Conservation (phyloP, 345 rosid genomes). For the Camelina neglecta region DNA sequence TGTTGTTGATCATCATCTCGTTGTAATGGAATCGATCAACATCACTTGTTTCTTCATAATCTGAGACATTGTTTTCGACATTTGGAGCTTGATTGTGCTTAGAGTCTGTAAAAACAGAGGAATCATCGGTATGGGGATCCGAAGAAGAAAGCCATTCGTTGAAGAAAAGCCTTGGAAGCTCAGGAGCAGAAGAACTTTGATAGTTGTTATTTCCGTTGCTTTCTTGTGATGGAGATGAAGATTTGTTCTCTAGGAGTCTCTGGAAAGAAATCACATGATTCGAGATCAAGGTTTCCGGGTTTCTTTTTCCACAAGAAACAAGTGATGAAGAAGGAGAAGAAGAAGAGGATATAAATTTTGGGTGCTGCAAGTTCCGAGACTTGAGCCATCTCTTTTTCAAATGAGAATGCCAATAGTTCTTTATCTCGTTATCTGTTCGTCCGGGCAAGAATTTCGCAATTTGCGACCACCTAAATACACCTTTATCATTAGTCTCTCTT, state of each 20-base stretch:
- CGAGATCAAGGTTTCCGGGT: constrained; percentile 37
- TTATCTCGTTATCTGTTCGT: constrained; percentile 95
- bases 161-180: constrained; percentile 64
- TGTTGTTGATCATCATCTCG: constrained; percentile 30
- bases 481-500: not conserved
- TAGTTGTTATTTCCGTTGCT: constrained; percentile 19
- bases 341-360: constrained; percentile 39
- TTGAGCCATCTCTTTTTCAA: constrained; percentile 64
- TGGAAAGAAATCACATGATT: constrained; percentile 40
- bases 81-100: constrained; percentile 39
- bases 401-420: constrained; percentile 93
- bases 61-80: not conserved
- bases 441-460: constrained; percentile 84
- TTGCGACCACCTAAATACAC: constrained; percentile 76
- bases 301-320: constrained; percentile 39
- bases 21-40: constrained; percentile 28
- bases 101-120: constrained; percentile 33
- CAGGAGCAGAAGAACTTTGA: not conserved
- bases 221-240: constrained; percentile 39
- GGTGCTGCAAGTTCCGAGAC: constrained; percentile 13
- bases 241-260: constrained; percentile 36
- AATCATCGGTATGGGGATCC: constrained; percentile 25
- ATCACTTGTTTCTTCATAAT: constrained; percentile 18
- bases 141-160: constrained; percentile 70
- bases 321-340: constrained; percentile 24